Conservation (phyloP, 140 eudicot species). For the Bidens hawaiensis region DNA sequence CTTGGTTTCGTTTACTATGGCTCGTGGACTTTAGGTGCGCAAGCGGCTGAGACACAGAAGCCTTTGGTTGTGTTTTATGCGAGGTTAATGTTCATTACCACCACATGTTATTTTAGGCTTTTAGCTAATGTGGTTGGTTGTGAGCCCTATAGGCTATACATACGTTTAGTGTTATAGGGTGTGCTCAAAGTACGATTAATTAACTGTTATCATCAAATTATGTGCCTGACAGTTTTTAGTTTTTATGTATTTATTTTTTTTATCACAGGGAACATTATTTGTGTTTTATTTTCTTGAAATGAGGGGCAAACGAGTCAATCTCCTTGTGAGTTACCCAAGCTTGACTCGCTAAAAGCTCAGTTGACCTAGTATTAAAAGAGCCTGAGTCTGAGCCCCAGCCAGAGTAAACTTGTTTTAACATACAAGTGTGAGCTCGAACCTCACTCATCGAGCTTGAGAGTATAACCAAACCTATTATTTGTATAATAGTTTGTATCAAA, state of each 20-base stretch:
- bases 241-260: not conserved
- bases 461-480: too few species aligned
- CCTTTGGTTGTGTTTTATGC: not conserved
- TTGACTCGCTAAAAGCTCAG: too few species aligned
- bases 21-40: not conserved
- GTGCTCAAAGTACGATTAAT: not conserved
- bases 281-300: too few species aligned
- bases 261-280: not conserved
- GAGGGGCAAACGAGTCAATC: too few species aligned
- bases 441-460: too few species aligned
- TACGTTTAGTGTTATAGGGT: not conserved
- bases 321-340: too few species aligned
- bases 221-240: too few species aligned
- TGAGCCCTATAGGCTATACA: not conserved
- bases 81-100: not conserved
- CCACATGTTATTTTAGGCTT: not conserved
- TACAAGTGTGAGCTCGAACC: too few species aligned
- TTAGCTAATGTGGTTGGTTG: not conserved
- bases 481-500: too few species aligned
- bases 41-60: not conserved
- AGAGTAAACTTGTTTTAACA: too few species aligned
- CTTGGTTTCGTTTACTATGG: not conserved
- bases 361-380: too few species aligned
- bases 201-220: not conserved
- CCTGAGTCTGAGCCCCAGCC: too few species aligned